phyloP scores from a whole-genome alignment of 306 rosid genomes.

The Alnus glutinosa region DNA sequence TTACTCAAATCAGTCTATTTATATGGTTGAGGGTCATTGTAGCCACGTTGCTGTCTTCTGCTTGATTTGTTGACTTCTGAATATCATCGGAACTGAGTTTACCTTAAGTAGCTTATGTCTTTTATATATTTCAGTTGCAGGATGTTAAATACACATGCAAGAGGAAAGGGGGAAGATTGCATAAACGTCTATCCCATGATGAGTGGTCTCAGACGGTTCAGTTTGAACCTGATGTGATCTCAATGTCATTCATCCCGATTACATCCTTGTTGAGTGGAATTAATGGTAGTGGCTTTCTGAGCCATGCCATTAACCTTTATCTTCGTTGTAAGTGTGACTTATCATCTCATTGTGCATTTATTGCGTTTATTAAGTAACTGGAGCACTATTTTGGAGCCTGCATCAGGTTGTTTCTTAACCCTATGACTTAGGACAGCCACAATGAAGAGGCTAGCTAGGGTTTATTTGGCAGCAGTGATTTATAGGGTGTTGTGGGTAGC shows the following conservation, averaged over 20 bases:
- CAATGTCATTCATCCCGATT: constrained; percentile 84
- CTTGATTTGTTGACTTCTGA: neutral
- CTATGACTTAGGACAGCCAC: neutral
- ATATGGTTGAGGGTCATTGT: neutral
- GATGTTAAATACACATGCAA: constrained; percentile 66
- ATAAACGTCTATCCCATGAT: constrained; percentile 44
- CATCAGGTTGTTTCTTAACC: neutral
- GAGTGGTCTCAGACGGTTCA: constrained; percentile 85
- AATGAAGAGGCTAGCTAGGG: neutral
- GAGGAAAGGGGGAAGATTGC: constrained; percentile 79
- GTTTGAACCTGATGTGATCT: constrained; percentile 68
- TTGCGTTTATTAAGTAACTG: neutral
- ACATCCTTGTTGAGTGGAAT: constrained; percentile 80
- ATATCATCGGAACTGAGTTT: neutral
- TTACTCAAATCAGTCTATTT: neutral
- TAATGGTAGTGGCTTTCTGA: constrained; percentile 85
- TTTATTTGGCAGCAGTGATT: neutral
- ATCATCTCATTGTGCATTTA: constrained; percentile 12
- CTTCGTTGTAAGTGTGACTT: constrained; percentile 71
- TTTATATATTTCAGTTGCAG: constrained; percentile 51
- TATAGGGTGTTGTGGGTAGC: too few species aligned
- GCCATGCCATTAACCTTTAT: constrained; percentile 87
- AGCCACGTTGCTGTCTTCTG: neutral
- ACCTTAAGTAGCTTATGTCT: neutral
- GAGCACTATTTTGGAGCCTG: neutral